A percentile compares a stretch with the other conserved stretches of the same genome.
Conservation (phyloP, 164 flowering plant species). For the Dillenia turbinata region DNA sequence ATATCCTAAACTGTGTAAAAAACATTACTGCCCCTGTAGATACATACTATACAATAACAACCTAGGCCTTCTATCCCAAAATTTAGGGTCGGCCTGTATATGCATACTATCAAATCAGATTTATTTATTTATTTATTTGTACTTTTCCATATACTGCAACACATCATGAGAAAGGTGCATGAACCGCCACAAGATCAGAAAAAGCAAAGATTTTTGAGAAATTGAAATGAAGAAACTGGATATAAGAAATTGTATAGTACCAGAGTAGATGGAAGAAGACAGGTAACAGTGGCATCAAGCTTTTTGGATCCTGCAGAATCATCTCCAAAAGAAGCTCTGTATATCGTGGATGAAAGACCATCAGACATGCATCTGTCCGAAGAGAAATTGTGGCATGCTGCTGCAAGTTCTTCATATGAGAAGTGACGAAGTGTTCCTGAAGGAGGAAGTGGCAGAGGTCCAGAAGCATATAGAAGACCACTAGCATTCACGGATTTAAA, state of each 20-base stretch:
- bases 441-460: conserved; percentile 90
- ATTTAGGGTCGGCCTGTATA: no score
- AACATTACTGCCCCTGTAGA: not conserved
- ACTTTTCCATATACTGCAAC: no score
- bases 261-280: conserved; percentile 70
- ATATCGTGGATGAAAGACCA: conserved; percentile 67
- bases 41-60: no score
- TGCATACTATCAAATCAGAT: no score
- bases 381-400: conserved; percentile 76
- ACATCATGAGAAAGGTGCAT: no score
- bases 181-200: no score
- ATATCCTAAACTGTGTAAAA: not conserved
- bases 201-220: no score
- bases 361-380: conserved; percentile 80
- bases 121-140: no score
- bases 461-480: conserved; percentile 62
- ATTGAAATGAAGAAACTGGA: not conserved
- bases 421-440: conserved; percentile 51
- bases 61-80: no score
- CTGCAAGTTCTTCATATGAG: conserved; percentile 66
- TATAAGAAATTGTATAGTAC: conserved; percentile 28
- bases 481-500: conserved; percentile 55
- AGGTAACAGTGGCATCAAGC: conserved; percentile 86
- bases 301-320: conserved; percentile 52
- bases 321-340: conserved; percentile 84